Conservation (phyloP, 2,329 filamentous ascomycete species). For the Hymenoscyphus infarciens region DNA sequence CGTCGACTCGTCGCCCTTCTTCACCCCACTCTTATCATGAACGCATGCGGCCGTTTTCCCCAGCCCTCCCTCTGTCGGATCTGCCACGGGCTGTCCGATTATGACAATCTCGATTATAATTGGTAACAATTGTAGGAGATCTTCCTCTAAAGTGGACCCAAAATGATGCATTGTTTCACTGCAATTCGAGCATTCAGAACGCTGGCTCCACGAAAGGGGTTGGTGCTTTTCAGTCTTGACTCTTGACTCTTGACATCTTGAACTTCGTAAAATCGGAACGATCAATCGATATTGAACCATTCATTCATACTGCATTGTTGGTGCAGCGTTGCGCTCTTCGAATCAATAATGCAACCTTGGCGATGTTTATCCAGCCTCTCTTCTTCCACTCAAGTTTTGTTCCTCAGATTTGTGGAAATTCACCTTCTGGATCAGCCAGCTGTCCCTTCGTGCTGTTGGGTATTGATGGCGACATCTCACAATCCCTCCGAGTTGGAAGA, state of each 20-base stretch:
- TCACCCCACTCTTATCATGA: background rate
- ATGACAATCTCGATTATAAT: no score
- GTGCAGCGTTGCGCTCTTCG: background rate
- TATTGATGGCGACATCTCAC: background rate
- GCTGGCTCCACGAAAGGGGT: background rate
- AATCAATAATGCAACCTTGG: background rate
- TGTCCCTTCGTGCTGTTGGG: background rate
- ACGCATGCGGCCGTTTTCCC: slow-evolving; percentile 2
- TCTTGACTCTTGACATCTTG: background rate
- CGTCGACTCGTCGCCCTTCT: no score
- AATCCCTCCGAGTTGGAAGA: background rate
- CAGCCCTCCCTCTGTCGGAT: background rate
- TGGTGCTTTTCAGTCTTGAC: background rate
- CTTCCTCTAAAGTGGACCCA: background rate
- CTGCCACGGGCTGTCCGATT: background rate
- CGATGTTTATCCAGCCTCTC: background rate
- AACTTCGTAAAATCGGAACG: background rate
- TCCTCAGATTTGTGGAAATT: slow-evolving; percentile 1
- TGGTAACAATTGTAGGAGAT: background rate
- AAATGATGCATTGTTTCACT: background rate
- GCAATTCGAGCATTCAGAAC: background rate
- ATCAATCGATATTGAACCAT: background rate
- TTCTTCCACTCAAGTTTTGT: background rate
- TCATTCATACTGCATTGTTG: background rate
- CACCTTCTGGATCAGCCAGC: background rate